phyloP scores from a whole-genome alignment of 2,329 filamentous ascomycete genomes.

The Hymenoscyphus occultus region DNA sequence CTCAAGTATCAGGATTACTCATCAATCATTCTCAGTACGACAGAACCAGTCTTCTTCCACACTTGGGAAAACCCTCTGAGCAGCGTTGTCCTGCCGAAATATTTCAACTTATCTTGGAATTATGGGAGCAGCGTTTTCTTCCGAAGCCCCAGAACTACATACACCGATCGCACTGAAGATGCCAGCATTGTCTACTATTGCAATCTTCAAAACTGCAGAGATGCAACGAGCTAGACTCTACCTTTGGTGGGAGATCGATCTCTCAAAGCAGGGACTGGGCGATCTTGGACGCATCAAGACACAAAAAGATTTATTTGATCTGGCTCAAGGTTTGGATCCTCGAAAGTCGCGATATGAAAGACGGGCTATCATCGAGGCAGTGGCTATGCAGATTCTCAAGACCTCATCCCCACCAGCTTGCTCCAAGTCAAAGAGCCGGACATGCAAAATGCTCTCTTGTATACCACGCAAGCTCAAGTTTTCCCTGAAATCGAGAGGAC shows the following conservation, averaged over 20 bases:
- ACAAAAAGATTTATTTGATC: not conserved
- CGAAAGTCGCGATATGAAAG: not conserved
- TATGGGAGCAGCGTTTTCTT: too few species aligned
- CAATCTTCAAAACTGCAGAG: too few species aligned
- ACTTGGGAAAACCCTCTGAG: too few species aligned
- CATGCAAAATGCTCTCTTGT: not conserved
- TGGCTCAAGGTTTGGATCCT: not conserved
- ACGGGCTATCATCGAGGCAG: not conserved
- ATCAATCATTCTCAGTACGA: too few species aligned
- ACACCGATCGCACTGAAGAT: too few species aligned
- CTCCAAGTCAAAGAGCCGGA: not conserved
- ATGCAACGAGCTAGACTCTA: too few species aligned
- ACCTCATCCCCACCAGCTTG: not conserved
- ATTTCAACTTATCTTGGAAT: too few species aligned
- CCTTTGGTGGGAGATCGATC: not conserved
- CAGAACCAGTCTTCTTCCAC: too few species aligned
- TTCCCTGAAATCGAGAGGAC: not conserved
- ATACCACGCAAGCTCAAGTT: not conserved
- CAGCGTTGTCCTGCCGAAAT: too few species aligned
- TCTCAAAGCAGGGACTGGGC: not conserved
- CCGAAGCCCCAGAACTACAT: too few species aligned
- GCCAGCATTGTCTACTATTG: too few species aligned
- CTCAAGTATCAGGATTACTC: too few species aligned
- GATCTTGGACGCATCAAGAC: not conserved
- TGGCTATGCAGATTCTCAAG: not conserved